Evolutionary conservation across 495 filamentous ascomycete genomes (phyloP).

Genomic region (Aspergillus nanangensis): DNA sequence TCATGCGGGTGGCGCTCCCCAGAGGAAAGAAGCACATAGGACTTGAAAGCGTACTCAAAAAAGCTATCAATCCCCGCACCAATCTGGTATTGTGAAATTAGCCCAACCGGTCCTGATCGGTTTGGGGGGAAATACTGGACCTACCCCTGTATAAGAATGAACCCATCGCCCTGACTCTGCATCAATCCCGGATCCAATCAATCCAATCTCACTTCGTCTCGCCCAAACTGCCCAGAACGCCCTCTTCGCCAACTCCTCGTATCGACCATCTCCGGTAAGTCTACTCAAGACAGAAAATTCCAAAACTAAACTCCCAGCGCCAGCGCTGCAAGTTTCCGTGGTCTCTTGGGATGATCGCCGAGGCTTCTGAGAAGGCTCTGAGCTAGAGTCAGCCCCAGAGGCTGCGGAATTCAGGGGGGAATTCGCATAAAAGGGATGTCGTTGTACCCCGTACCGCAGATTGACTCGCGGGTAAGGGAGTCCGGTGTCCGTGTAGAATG

Average conservation of each 20-base stretch:
- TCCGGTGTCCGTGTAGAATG: conserved; percentile 84
- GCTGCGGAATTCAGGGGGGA: conserved; percentile 59
- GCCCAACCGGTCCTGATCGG: too few species aligned
- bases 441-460: conserved; percentile 71
- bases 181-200: conserved; percentile 92
- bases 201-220: conserved; percentile 73
- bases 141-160: conserved; percentile 70
- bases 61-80: conserved; percentile 96
- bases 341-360: conserved; percentile 55
- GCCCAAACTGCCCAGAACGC: conserved; percentile 96
- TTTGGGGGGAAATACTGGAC: conserved; percentile 17
- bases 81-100: conserved; percentile 47
- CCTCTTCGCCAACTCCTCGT: conserved; percentile 81
- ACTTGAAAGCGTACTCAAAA: conserved; percentile 96
- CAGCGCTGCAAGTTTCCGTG: conserved; percentile 94
- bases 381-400: conserved; percentile 10
- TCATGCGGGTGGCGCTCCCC: conserved; percentile 32
- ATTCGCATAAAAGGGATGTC: conserved; percentile 72
- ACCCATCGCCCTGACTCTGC: conserved; percentile 90
- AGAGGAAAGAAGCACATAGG: conserved; percentile 81
- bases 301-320: conserved; percentile 87
- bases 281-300: conserved; percentile 90
- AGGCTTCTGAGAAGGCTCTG: conserved; percentile 28
- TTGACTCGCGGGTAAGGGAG: conserved; percentile 95
- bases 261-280: conserved; percentile 79